phyloP scores from a whole-genome alignment of 2,329 filamentous ascomycete genomes.

The Lasiodiplodia theobromae region DNA sequence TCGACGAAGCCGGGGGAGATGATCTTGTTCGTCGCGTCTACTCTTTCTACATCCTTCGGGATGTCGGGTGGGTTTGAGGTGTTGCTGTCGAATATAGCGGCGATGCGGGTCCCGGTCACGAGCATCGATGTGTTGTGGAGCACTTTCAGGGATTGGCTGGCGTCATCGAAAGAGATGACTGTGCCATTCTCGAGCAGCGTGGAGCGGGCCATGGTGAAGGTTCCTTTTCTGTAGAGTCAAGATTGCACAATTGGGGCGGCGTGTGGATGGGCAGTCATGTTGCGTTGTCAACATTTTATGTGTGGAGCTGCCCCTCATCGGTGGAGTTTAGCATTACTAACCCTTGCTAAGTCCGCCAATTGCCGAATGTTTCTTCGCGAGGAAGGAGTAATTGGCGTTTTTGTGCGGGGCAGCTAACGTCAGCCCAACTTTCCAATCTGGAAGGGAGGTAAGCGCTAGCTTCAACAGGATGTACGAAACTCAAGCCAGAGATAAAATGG shows the following conservation, averaged over 20 bases:
- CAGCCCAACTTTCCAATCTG: too few species aligned
- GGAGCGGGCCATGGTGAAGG: neutral
- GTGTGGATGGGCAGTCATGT: neutral
- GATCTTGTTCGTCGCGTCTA: constrained; percentile 59
- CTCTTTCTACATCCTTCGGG: constrained; percentile 46
- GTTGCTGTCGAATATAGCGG: constrained; percentile 39
- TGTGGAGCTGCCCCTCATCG: neutral
- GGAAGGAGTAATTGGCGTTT: too few species aligned
- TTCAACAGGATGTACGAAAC: too few species aligned
- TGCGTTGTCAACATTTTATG: neutral
- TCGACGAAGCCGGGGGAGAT: constrained; percentile 64
- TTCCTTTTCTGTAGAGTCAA: neutral
- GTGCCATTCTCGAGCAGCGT: constrained; percentile 48
- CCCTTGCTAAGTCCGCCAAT: neutral
- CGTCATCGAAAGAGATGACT: constrained; percentile 50
- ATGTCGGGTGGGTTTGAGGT: constrained; percentile 32
- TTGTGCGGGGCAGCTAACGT: too few species aligned
- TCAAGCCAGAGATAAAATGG: too few species aligned
- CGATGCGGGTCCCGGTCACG: constrained; percentile 49
- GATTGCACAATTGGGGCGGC: neutral
- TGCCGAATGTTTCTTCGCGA: too few species aligned
- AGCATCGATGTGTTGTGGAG: constrained; percentile 52
- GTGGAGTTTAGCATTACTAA: neutral
- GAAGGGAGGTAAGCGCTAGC: too few species aligned
- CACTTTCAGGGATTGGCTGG: constrained; percentile 44